Evolutionary conservation across 1,284 basidiomycete genomes (phyloP).

Genomic region (Trametes polyzona): DNA sequence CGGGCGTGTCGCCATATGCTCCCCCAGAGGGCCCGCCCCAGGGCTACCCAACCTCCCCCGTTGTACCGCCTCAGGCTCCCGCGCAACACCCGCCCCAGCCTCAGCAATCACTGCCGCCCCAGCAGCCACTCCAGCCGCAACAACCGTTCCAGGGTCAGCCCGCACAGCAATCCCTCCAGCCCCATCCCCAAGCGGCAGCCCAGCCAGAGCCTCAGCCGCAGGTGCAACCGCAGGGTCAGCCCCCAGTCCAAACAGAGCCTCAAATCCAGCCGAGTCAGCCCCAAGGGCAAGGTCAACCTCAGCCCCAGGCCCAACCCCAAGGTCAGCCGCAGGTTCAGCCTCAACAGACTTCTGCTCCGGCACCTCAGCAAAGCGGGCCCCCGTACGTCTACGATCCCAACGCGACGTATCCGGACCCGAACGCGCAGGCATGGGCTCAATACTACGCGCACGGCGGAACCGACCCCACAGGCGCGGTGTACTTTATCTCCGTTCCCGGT

Average conservation of each 20-base stretch:
- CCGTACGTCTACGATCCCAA: slow-evolving; percentile 74
- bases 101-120: slow-evolving; percentile 24
- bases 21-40: slow-evolving; percentile 20
- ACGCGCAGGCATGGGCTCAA: slow-evolving; percentile 80
- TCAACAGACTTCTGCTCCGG: slow-evolving; percentile 30
- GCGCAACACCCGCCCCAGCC: slow-evolving; percentile 12
- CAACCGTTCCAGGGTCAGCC: slow-evolving; percentile 4
- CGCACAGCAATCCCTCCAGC: slow-evolving; percentile 1
- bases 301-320: slow-evolving; percentile 26
- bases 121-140: slow-evolving; percentile 22
- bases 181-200: neutral
- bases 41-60: slow-evolving; percentile 17
- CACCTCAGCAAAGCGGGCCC: slow-evolving; percentile 46
- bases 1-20: slow-evolving; percentile 24
- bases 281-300: slow-evolving; percentile 21
- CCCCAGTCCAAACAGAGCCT: slow-evolving; percentile 13
- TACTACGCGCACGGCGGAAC: slow-evolving; percentile 78
- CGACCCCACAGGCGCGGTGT: slow-evolving; percentile 71
- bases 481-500: slow-evolving; percentile 76
- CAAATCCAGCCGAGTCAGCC: slow-evolving; percentile 27
- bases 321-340: slow-evolving; percentile 33
- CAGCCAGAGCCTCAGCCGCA: slow-evolving; percentile 1
- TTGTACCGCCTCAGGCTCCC: slow-evolving; percentile 1
- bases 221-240: slow-evolving; percentile 14
- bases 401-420: slow-evolving; percentile 66